phyloP scores from a whole-genome alignment of 345 rosid genomes.

The Odontarrhena argentea region DNA sequence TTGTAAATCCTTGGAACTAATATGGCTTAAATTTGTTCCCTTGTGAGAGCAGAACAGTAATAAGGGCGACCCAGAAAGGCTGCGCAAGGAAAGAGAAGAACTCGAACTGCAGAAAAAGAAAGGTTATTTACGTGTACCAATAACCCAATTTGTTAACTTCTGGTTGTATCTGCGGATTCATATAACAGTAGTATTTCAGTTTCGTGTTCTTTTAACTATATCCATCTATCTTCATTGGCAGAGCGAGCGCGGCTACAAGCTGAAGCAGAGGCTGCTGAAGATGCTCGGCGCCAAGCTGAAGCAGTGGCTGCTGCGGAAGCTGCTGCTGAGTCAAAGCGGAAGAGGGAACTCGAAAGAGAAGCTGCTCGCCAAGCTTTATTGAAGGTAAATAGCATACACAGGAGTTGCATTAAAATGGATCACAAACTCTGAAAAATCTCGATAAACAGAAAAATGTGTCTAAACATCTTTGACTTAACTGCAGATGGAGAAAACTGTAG shows the following conservation, averaged over 20 bases:
- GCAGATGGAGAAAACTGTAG: conserved; percentile 98
- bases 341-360: conserved; percentile 90
- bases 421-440: conserved; percentile 10
- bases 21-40: conserved; percentile 20
- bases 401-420: background rate
- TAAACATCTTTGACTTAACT: conserved; percentile 18
- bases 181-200: background rate
- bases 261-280: conserved; percentile 93
- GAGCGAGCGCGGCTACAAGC: conserved; percentile 94
- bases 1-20: conserved; percentile 20
- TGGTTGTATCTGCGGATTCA: background rate
- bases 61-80: conserved; percentile 78
- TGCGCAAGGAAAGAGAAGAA: conserved; percentile 81
- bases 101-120: conserved; percentile 74
- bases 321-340: conserved; percentile 75
- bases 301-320: conserved; percentile 95
- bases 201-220: background rate
- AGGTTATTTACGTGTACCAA: conserved; percentile 49
- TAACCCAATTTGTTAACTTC: background rate
- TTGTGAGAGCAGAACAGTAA: conserved; percentile 54
- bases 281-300: conserved; percentile 77
- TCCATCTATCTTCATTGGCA: conserved; percentile 33
- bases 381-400: conserved; percentile 51
- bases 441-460: background rate
- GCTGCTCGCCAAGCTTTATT: conserved; percentile 87